A percentile compares a stretch with the other conserved stretches of the same genome.
These are phyloP conservation scores for Vitis rupestris DNA, from an alignment of 164 flowering plant genomes.

Conservation along the genomic window DNA sequence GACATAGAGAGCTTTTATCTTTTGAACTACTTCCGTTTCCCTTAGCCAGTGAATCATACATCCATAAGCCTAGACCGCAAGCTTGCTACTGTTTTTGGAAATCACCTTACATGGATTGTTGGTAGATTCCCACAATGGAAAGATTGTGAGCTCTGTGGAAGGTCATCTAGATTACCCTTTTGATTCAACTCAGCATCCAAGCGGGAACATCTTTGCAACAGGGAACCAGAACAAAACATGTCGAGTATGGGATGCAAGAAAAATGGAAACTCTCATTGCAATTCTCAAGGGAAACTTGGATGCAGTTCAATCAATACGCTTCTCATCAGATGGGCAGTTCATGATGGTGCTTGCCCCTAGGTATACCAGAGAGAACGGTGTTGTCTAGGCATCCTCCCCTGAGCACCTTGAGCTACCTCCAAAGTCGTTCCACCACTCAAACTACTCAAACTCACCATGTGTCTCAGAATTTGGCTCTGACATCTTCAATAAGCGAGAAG, in stretches of 20 bases:
- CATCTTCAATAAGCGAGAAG: slow-evolving; percentile 84
- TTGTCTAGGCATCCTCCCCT: slow-evolving; percentile 73
- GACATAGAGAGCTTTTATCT: slow-evolving; percentile 49
- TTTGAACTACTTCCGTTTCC: slow-evolving; percentile 35
- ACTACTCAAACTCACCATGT: slow-evolving; percentile 83
- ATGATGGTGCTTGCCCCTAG: slow-evolving; percentile 53
- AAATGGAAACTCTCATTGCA: background rate
- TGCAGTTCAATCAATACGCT: background rate
- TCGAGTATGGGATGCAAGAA: slow-evolving; percentile 3
- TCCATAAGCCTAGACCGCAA: slow-evolving; percentile 2
- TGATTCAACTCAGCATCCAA: background rate
- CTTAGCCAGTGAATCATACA: slow-evolving; percentile 50
- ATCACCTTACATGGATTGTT: slow-evolving; percentile 1
- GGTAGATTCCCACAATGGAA: slow-evolving; percentile 8
- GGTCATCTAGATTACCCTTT: slow-evolving; percentile 1
- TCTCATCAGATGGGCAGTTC: slow-evolving; percentile 4
- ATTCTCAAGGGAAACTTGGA: slow-evolving; percentile 1
- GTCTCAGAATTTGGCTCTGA: slow-evolving; percentile 92
- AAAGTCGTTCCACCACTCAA: slow-evolving; percentile 79
- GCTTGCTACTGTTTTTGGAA: background rate
- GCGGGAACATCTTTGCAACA: background rate
- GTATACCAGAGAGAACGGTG: slow-evolving; percentile 59
- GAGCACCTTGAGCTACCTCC: slow-evolving; percentile 79
- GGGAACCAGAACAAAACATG: slow-evolving; percentile 5
- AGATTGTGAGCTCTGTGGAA: background rate